Base-by-base conservation (phyloP, 164 flowering plant species). In the Paratinospora sagittata region DNA sequence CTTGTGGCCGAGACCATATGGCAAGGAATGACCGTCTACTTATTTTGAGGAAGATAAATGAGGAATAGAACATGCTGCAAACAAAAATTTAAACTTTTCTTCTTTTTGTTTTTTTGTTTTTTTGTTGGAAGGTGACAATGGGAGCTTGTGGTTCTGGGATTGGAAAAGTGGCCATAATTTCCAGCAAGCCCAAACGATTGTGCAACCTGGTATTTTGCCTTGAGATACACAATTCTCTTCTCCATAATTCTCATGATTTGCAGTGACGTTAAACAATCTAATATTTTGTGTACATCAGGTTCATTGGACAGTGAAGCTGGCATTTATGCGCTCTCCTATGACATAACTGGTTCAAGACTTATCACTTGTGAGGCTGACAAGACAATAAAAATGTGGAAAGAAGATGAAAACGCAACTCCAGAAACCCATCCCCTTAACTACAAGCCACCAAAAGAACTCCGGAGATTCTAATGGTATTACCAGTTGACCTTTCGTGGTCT, bases 81-180 rank as follows among this genome's bases (percentile, higher is more conserved):
- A 23, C n/a, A 34, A 3, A 24, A 12, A 11, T 9, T 63, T 30
- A 27, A 30, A 5, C 10, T 27, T 33, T 30, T n/a, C 27, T 27
- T 12, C 19, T 14, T 12, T 10, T 27, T 23, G 5, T 24, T 2
- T 36, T 16, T 70, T 74, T 73, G 21, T 41, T 27, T 57, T 74
- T 9, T 43, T 2, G 60, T 21, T 65, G 71, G 74, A 52, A 96
- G 98, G 99, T 78, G 99, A 96, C 78, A 93, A 91, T 82, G 99
- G 98, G 39, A 90, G 98, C 78, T 37, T 93, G 78, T 96, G 99
- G 99, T 93, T 90, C 78, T 96, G 99, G 99, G 99, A 96, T 69
- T 96, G 98, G 99, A 91, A 79, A 72, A 96, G 99, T 70, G 98
- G 99, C 36, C 95, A 96, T 78, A 96, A 89, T 81, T 96, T 93